Base-by-base conservation (phyloP, 768 basidiomycete species). In the Phylloporus rhodoxanthus region DNA sequence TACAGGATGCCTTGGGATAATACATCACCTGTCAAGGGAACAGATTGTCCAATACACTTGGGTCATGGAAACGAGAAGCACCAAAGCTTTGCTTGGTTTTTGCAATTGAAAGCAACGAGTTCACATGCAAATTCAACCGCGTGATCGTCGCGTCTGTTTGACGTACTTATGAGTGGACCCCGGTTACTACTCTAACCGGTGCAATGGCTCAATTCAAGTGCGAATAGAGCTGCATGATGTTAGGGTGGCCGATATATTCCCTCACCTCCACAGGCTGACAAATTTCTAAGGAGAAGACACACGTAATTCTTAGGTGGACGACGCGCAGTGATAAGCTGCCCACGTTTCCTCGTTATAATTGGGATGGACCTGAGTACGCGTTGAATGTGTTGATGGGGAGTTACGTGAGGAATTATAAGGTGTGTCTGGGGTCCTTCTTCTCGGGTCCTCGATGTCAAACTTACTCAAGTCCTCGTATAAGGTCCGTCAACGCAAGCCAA, bases 401-500 rank as follows among this genome's bases (percentile, higher is more conserved):
- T 64, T 61, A 61, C 58, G 64, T 61, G 14, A 39, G 33, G 34
- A 44, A n/a, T 52, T 32, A 45, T 40, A 39, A 25, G 55, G 55
- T 43, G 62, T 64, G 61, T 59, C 57, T 23, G 67, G 67, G 66
- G 66, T 69, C 65, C 51, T 26, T 10, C 25, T 28, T 6, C 46
- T 53, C 43, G 47, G 55, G 62, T 55, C 56, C 59, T 59, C 48
- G 50, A 54, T 45, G 57, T 57, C 62, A 57, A 58, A 62, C 57
- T 52, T 50, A 62, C 51, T 63, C 48, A 47, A 57, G 48, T 57
- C 55, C 61, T 72, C 63, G 71, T 80, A 80, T 79, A 80, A 81
- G 78, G 76, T 73, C 78, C 77, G 79, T 56, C 68, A 71, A 71
- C 67, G 68, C 70, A 65, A 72, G 69, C 68, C 66, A 75, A 72